Percentiles rank a stretch among this genome's conserved stretches.
Evolutionary conservation across 2,329 filamentous ascomycete species (phyloP).

Genomic region (Neonectria sp.): DNA sequence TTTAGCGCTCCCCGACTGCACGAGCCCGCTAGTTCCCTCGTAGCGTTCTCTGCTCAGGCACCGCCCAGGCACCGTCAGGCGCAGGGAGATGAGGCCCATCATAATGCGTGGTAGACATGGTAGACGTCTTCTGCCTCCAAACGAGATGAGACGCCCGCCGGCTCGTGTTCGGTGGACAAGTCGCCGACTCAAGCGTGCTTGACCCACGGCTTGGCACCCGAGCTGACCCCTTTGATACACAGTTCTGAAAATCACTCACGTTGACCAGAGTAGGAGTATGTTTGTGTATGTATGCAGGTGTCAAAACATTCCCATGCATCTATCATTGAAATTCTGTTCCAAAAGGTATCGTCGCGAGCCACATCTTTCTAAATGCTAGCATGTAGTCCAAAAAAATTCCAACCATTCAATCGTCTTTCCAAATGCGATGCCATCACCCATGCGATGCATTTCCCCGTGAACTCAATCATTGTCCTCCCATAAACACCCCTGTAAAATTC

Average conservation of each 20-base stretch:
- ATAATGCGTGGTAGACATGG: not conserved
- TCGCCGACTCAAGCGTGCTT: not conserved
- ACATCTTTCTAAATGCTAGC: constrained; percentile 30
- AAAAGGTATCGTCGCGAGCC: constrained; percentile 45
- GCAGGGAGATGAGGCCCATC: constrained; percentile 1
- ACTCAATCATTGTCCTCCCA: constrained; percentile 39
- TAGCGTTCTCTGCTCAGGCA: constrained; percentile 3
- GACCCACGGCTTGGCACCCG: not conserved
- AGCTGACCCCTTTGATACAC: not conserved
- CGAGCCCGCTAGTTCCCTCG: not conserved
- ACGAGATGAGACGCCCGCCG: not conserved
- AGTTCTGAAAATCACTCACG: not conserved
- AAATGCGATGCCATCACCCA: constrained; percentile 38
- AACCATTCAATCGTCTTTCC: constrained; percentile 18
- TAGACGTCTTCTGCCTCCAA: not conserved
- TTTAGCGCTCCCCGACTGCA: not conserved
- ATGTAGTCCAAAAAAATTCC: constrained; percentile 32
- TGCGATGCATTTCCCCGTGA: constrained; percentile 37
- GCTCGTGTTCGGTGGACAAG: not conserved
- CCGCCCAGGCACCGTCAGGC: constrained; percentile 3
- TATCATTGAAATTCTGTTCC: constrained; percentile 33
- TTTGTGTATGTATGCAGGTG: not conserved
- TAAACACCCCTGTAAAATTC: constrained; percentile 37
- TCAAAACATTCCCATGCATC: constrained; percentile 11
- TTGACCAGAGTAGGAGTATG: not conserved